phyloP scores from a whole-genome alignment of 768 basidiomycete genomes.

The Russula virescens region DNA sequence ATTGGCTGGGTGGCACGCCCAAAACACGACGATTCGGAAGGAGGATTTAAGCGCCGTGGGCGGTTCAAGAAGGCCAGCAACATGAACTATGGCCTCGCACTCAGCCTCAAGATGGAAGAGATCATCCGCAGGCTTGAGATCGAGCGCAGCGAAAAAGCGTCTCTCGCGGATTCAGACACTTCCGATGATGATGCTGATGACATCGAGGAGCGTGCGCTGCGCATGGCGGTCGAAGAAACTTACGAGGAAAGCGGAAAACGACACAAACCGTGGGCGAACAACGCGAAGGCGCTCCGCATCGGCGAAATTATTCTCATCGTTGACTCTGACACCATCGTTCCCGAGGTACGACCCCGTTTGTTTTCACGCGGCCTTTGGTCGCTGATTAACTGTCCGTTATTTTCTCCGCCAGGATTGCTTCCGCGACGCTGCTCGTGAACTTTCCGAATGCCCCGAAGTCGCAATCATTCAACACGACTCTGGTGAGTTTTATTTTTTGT shows the following conservation, averaged over 20 bases:
- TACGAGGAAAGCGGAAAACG: constrained; percentile 50
- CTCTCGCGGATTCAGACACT: constrained; percentile 31
- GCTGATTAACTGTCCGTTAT: not conserved
- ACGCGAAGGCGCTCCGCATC: constrained; percentile 67
- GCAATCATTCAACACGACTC: constrained; percentile 90
- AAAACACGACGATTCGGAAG: constrained; percentile 50
- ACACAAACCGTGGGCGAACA: constrained; percentile 73
- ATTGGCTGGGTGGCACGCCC: constrained; percentile 85
- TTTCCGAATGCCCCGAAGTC: constrained; percentile 74
- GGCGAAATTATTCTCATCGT: constrained; percentile 78
- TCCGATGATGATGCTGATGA: constrained; percentile 41
- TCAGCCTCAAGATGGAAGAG: constrained; percentile 58
- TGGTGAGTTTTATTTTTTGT: constrained; percentile 34
- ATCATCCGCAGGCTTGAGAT: constrained; percentile 45
- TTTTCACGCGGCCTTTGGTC: not conserved
- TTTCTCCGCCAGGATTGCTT: constrained; percentile 62
- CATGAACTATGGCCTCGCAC: constrained; percentile 77
- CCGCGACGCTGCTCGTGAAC: constrained; percentile 82
- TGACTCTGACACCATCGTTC: constrained; percentile 75
- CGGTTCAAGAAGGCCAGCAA: constrained; percentile 94
- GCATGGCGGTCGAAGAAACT: constrained; percentile 68
- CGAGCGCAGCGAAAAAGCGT: constrained; percentile 32
- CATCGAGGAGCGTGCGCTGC: constrained; percentile 68
- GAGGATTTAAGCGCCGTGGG: constrained; percentile 76
- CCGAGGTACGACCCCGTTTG: constrained; percentile 43